Evolutionary conservation across 140 eudicot species (phyloP), one percentile per base, ranked within the genome.

Genomic region (Artemisia princeps): DNA sequence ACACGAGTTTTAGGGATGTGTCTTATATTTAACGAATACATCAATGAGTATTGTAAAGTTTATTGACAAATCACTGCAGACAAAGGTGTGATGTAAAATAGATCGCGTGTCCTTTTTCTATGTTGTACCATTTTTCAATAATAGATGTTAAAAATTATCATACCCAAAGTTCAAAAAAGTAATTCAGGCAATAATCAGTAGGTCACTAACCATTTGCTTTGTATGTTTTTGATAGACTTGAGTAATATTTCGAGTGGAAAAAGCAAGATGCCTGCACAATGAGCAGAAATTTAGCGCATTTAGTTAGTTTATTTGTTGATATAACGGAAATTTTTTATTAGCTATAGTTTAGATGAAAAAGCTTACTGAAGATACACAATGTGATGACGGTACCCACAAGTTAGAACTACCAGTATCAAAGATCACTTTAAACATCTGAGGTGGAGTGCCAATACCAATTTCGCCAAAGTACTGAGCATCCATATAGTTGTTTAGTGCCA

Each of bases 321-420:
- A 49, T 28, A 11, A 62, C 63, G 22, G 16, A 45, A 7, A 2
- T 2, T 58, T 46, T 33, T 33, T 33, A 33, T 33, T 33, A 33
- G 42, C 42, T 33, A 33, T 33, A 5, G 42, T 2, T 33, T 9
- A 33, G 42, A 33, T 1, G 9, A 33, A 33, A 33, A 72, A 52
- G 52, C 84, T 77, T 73, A 85, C 94, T 44, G 94, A 85, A 49
- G 76, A 70, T 49, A 76, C 65, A 63, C 94, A 85, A 68, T 85
- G 74, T 23, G 88, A 54, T 24, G 94, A 85, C n/a, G 91, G 91
- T 17, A 84, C 82, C 91, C 91, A 84, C 44, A 84, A 67, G 67
- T 84, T 84, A 64, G 91, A 76, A 67, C 91, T 84, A 15, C 83
- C 84, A 3, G 91, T 84, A 62, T 84, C 91, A 55, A 84, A 84